phyloP scores from a whole-genome alignment of 2,329 filamentous ascomycete species.

The Boeremia lycopersici region DNA sequence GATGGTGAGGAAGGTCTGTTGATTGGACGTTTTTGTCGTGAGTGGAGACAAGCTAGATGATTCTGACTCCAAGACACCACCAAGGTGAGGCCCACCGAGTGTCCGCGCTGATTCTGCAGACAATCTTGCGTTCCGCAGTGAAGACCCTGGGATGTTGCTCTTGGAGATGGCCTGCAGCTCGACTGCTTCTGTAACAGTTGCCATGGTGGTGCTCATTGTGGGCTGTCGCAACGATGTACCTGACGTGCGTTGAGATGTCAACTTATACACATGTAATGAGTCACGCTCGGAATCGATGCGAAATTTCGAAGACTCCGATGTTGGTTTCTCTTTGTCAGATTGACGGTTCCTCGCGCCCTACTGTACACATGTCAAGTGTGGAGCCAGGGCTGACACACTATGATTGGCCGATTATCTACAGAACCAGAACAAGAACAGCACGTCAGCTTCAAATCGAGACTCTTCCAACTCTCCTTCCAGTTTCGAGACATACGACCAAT shows the following conservation, averaged over 20 bases:
- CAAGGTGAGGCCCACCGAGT: background rate
- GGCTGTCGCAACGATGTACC: background rate
- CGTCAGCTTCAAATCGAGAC: background rate
- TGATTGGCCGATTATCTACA: conserved; percentile 1
- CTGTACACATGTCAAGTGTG: conserved; percentile 10
- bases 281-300: background rate
- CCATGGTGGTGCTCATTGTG: conserved; percentile 5
- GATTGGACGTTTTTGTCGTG: conserved; percentile 13
- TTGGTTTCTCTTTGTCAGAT: conserved; percentile 6
- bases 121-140: background rate
- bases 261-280: background rate
- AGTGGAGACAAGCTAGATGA: conserved; percentile 1
- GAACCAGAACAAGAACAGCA: background rate
- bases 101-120: background rate
- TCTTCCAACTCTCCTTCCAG: too few species aligned
- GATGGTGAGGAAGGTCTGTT: conserved; percentile 27
- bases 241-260: background rate
- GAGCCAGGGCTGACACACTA: background rate
- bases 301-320: background rate
- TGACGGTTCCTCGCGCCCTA: conserved; percentile 8
- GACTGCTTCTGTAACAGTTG: conserved; percentile 5
- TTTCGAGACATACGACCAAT: background rate
- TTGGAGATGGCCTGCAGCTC: conserved; percentile 9
- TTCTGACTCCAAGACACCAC: background rate
- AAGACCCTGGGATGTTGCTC: background rate